These are phyloP conservation scores for Cercospora beticola DNA, from an alignment of 2,329 filamentous ascomycete genomes.

Conservation along the genomic window DNA sequence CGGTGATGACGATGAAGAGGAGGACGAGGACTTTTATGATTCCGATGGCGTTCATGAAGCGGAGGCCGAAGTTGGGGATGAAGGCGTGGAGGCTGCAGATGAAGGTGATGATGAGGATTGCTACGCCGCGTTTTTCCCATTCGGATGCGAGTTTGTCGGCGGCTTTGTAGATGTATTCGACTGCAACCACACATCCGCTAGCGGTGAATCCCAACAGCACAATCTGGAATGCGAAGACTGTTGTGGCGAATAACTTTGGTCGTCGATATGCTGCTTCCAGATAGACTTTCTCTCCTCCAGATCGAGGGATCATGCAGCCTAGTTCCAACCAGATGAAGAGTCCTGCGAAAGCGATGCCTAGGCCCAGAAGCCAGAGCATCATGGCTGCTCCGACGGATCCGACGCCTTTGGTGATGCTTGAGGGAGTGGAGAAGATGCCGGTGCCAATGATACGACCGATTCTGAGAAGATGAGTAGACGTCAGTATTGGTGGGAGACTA, in stretches of 20 bases:
- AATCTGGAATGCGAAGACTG: constrained; percentile 62
- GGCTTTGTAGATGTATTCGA: constrained; percentile 53
- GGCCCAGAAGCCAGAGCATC: constrained; percentile 65
- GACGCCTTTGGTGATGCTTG: constrained; percentile 36
- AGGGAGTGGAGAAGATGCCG: constrained; percentile 20
- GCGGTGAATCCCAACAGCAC: constrained; percentile 65
- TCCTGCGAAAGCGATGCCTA: constrained; percentile 56
- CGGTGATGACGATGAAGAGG: constrained; percentile 53
- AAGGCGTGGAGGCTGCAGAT: constrained; percentile 56
- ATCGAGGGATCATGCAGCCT: constrained; percentile 64
- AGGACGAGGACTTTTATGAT: constrained; percentile 61
- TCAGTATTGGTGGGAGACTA: background rate
- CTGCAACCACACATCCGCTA: constrained; percentile 60
- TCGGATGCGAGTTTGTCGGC: constrained; percentile 50
- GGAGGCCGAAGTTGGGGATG: constrained; percentile 42
- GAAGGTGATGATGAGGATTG: constrained; percentile 48
- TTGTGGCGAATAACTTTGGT: constrained; percentile 63
- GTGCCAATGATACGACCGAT: constrained; percentile 22
- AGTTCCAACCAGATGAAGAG: constrained; percentile 63
- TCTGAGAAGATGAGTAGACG: background rate
- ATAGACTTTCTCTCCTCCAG: constrained; percentile 65
- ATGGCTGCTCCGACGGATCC: constrained; percentile 63
- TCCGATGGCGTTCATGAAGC: constrained; percentile 53
- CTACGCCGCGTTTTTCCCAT: constrained; percentile 67
- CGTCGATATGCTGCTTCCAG: constrained; percentile 66